phyloP scores from a whole-genome alignment of 768 basidiomycete genomes.

The Ramaria sp. region DNA sequence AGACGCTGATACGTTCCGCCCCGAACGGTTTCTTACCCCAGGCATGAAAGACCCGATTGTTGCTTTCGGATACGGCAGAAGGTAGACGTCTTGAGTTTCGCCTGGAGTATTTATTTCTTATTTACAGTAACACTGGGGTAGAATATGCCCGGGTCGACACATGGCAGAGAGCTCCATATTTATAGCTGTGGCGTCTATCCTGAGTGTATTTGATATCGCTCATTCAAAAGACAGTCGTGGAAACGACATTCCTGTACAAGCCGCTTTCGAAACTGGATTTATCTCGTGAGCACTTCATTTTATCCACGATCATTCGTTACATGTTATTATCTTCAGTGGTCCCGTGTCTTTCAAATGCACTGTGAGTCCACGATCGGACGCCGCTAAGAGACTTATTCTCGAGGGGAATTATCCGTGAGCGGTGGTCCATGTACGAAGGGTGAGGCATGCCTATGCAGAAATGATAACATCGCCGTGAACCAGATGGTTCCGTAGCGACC shows the following conservation, averaged over 20 bases:
- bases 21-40: constrained; percentile 1
- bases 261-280: no score
- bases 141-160: constrained; percentile 11
- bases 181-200: constrained; percentile 8
- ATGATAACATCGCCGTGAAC: no score
- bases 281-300: no score
- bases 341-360: no score
- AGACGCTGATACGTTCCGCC: neutral
- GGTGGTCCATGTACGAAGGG: no score
- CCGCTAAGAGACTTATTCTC: no score
- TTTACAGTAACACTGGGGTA: neutral
- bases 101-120: neutral
- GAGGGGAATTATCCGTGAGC: no score
- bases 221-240: constrained; percentile 9
- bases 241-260: neutral
- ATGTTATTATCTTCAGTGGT: no score
- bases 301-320: no score
- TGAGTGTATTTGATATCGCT: constrained; percentile 9
- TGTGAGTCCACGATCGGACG: no score
- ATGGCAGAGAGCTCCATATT: constrained; percentile 3
- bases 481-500: no score
- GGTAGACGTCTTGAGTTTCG: neutral
- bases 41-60: neutral
- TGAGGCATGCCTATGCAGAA: no score
- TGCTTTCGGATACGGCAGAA: neutral